Evolutionary conservation across 169 alveolate genomes (phyloP), one percentile per base, ranked within the genome.

Genomic region (Neospora caninum): DNA sequence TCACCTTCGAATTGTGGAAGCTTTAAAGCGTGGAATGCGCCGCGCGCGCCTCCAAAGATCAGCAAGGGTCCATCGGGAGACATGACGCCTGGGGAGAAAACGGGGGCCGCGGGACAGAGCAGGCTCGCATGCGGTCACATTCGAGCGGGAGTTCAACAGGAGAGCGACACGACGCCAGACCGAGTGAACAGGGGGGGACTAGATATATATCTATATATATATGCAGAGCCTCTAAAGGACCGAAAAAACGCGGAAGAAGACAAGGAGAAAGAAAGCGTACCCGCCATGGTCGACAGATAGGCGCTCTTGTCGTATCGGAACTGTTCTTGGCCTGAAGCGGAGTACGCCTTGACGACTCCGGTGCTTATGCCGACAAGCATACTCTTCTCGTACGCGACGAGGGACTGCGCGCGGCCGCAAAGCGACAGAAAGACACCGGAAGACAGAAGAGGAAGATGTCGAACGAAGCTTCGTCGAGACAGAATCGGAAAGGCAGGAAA

Each of bases 1-100:
- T 73, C n/a, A 73, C 84, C 84, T 73, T 73, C 84, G 84, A 73
- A 73, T 43, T 73, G 84, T 43, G 84, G 84, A 6, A 73, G 84
- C 41, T 4, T 31, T 13, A 73, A 20, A 9, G 42, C 84, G 84
- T 73, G 84, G 42, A 73, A 36, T 2, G 84, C 84, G 45, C 84
- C 42, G 84, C n/a, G 39, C 9, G 84, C 45, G 84, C 84, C 84
- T 18, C 84, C 84, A 36, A 34, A 73, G 45, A 73, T 2, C 84
- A 73, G 42, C 39, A 73, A 13, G 16, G 84, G 84, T 0, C 84
- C 84, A 22, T 73, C 84, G 45, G 84, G 84, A n/a, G 84, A 73
- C 49, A 73, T 16, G 27, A 73, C 49, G 45, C 84, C 84, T 73
- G 84, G 39, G 25, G 7, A n/a, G 43, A 13, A 73, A 73, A 36